phyloP scores from a whole-genome alignment of 2,329 filamentous ascomycete species.

The Lachnellula cervina region DNA sequence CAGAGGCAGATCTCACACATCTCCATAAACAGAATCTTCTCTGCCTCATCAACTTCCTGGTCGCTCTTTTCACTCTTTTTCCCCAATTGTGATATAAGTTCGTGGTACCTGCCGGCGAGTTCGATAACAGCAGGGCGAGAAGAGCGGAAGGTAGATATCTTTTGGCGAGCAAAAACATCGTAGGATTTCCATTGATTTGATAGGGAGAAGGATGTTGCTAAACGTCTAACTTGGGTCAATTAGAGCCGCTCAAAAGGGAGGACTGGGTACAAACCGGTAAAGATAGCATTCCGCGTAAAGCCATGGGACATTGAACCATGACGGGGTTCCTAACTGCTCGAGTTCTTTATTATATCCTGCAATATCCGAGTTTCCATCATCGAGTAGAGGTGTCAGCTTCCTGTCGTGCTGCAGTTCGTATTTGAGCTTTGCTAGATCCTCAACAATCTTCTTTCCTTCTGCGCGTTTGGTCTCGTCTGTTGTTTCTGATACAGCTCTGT shows the following conservation, averaged over 20 bases:
- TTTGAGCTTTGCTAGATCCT: slow-evolving; percentile 76
- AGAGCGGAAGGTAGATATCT: slow-evolving; percentile 86
- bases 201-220: slow-evolving; percentile 71
- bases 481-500: slow-evolving; percentile 59
- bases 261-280: slow-evolving; percentile 51
- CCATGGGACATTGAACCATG: slow-evolving; percentile 85
- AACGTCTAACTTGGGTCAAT: slow-evolving; percentile 53
- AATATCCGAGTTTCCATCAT: slow-evolving; percentile 48
- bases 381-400: slow-evolving; percentile 49
- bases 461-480: slow-evolving; percentile 57
- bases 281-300: slow-evolving; percentile 92
- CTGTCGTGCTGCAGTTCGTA: slow-evolving; percentile 93
- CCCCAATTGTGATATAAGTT: slow-evolving; percentile 64
- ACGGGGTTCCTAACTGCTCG: slow-evolving; percentile 63
- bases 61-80: slow-evolving; percentile 36
- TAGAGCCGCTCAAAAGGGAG: neutral
- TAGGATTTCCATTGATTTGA: slow-evolving; percentile 84
- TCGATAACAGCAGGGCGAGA: slow-evolving; percentile 83
- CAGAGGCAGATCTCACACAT: slow-evolving; percentile 97
- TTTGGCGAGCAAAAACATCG: slow-evolving; percentile 85
- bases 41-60: slow-evolving; percentile 50
- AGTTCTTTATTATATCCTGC: slow-evolving; percentile 82
- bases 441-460: slow-evolving; percentile 84
- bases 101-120: slow-evolving; percentile 71
- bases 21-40: slow-evolving; percentile 77